A percentile compares a stretch with the other conserved stretches of the same genome.
Evolutionary conservation across 768 basidiomycete species (phyloP).

Genomic region (Termitomyces sp.): DNA sequence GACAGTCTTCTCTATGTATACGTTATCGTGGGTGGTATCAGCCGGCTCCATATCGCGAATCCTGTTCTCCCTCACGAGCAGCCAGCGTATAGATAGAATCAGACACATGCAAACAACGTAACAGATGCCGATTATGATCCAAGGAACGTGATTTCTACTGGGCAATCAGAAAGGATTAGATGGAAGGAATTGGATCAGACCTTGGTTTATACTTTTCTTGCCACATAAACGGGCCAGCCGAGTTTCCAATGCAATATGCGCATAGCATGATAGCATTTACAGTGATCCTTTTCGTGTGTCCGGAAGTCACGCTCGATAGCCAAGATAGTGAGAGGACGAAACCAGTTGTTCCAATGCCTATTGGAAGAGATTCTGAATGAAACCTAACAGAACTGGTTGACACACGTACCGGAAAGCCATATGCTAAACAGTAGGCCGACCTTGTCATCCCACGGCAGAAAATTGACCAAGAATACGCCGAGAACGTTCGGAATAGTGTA

Average conservation of each 20-base stretch:
- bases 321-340: constrained; percentile 59
- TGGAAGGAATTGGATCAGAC: constrained; percentile 21
- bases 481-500: constrained; percentile 63
- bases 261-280: constrained; percentile 68
- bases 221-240: constrained; percentile 79
- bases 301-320: constrained; percentile 60
- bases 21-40: constrained; percentile 52
- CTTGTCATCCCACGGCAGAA: constrained; percentile 60
- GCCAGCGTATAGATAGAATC: constrained; percentile 41
- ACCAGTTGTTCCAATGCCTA: constrained; percentile 25
- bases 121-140: constrained; percentile 70
- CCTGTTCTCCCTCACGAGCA: constrained; percentile 57
- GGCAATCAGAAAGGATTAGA: not conserved
- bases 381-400: not conserved
- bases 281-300: constrained; percentile 69
- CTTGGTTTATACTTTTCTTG: constrained; percentile 59
- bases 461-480: constrained; percentile 55
- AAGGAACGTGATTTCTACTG: constrained; percentile 63
- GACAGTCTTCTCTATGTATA: constrained; percentile 50
- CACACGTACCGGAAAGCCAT: constrained; percentile 42
- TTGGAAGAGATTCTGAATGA: not conserved
- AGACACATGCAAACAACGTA: constrained; percentile 45
- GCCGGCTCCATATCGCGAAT: constrained; percentile 51
- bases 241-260: constrained; percentile 61
- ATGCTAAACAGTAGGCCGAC: constrained; percentile 56